Evolutionary conservation across 1,139 yeast genomes (phyloP).

Genomic region (Lodderomyces metapsilosis): DNA sequence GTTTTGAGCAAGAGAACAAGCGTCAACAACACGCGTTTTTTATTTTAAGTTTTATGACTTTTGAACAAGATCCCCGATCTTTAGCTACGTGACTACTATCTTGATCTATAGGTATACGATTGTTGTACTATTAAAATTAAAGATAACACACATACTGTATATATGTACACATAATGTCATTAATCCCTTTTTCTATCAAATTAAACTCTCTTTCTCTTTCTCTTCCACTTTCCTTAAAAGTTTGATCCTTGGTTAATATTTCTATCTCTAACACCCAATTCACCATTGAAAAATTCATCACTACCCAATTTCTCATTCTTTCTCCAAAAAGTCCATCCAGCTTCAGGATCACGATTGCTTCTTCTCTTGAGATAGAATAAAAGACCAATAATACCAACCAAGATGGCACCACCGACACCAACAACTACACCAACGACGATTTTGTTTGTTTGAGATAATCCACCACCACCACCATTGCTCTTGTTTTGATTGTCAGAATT

Average conservation of each 20-base stretch:
- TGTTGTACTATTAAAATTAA: too few species aligned
- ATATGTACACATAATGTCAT: too few species aligned
- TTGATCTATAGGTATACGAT: too few species aligned
- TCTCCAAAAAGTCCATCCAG: slow-evolving; percentile 55
- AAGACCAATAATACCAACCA: slow-evolving; percentile 35
- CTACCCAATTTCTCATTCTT: slow-evolving; percentile 44
- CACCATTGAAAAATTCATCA: slow-evolving; percentile 61
- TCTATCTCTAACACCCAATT: slow-evolving; percentile 52
- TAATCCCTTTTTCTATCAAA: too few species aligned
- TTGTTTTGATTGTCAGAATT: slow-evolving; percentile 17
- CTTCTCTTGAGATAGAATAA: slow-evolving; percentile 38
- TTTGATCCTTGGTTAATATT: slow-evolving; percentile 47
- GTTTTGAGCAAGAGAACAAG: too few species aligned
- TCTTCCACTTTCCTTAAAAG: slow-evolving; percentile 25
- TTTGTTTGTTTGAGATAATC: slow-evolving; percentile 43
- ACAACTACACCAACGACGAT: slow-evolving; percentile 53
- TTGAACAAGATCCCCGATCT: too few species aligned
- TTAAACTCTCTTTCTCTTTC: not conserved
- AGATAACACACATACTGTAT: too few species aligned
- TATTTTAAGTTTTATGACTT: too few species aligned
- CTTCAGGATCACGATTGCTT: slow-evolving; percentile 28
- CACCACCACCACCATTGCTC: slow-evolving; percentile 20
- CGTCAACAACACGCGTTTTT: too few species aligned
- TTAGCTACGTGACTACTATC: too few species aligned
- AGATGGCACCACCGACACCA: slow-evolving; percentile 48